These are phyloP conservation scores for Zea luxurians DNA, from an alignment of 176 grass and related monocot species.

Conservation along the genomic window DNA sequence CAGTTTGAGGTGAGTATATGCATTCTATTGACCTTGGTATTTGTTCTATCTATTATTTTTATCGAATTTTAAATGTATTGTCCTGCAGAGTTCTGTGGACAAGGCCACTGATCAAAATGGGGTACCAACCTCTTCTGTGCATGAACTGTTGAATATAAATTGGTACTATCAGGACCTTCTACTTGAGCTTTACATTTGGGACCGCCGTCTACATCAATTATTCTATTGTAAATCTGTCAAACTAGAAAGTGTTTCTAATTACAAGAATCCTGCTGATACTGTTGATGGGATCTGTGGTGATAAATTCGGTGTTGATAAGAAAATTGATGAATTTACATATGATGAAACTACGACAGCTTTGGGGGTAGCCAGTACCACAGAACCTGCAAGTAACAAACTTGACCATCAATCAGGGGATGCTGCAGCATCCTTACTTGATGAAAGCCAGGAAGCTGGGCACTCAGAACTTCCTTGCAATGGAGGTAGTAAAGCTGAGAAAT, in stretches of 20 bases:
- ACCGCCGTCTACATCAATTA: conserved; percentile 74
- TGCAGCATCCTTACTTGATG: conserved; percentile 40
- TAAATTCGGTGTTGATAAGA: conserved; percentile 23
- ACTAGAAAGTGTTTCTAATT: conserved; percentile 38
- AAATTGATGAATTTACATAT: conserved; percentile 28
- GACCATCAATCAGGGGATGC: conserved; percentile 25
- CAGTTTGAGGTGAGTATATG: conserved; percentile 71
- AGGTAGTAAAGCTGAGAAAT: conserved; percentile 40
- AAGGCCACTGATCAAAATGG: conserved; percentile 50
- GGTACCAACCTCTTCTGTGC: conserved; percentile 31
- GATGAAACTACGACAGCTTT: conserved; percentile 9
- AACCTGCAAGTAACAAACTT: conserved; percentile 16
- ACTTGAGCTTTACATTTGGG: conserved; percentile 84
- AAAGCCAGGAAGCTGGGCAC: conserved; percentile 14
- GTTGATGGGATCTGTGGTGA: conserved; percentile 27
- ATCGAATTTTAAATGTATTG: conserved; percentile 15
- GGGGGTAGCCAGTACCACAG: conserved; percentile 2
- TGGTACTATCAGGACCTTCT: conserved; percentile 86
- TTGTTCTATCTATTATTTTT: conserved; percentile 42
- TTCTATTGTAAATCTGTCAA: conserved; percentile 43
- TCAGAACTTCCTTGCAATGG: conserved; percentile 36
- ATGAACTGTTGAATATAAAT: conserved; percentile 74
- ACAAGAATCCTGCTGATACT: conserved; percentile 29
- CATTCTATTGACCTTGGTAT: conserved; percentile 17
- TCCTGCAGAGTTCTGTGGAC: conserved; percentile 54